Evolutionary conservation across 1,139 yeast genomes (phyloP).

Genomic region (Ashbya aceris): DNA sequence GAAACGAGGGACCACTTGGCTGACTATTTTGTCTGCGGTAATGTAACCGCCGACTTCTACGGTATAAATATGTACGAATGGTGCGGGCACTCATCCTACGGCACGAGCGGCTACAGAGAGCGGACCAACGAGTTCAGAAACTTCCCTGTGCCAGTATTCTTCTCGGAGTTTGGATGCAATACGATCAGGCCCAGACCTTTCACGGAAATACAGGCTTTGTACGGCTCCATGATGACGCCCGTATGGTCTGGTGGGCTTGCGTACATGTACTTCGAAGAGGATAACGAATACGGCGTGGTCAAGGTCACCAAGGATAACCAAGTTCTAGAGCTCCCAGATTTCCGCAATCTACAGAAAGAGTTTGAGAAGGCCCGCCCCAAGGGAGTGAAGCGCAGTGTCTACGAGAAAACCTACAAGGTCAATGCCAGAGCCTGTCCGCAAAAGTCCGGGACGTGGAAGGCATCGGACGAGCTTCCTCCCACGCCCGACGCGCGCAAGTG

Average conservation of each 20-base stretch:
- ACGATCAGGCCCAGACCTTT: conserved; percentile 46
- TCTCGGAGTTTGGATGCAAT: conserved; percentile 58
- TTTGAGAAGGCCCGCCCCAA: conserved; percentile 32
- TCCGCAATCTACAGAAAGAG: conserved; percentile 29
- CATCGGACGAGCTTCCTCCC: conserved; percentile 40
- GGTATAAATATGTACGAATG: conserved; percentile 59
- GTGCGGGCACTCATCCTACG: conserved; percentile 55
- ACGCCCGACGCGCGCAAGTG: conserved; percentile 49
- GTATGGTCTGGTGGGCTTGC: conserved; percentile 93
- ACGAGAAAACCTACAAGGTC: conserved; percentile 7
- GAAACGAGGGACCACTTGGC: conserved; percentile 40
- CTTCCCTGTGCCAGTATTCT: conserved; percentile 47
- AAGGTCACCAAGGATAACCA: conserved; percentile 41
- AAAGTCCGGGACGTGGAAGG: conserved; percentile 34
- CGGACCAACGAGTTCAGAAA: conserved; percentile 40
- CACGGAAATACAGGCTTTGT: conserved; percentile 59
- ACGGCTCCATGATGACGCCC: conserved; percentile 53
- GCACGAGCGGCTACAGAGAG: conserved; percentile 48
- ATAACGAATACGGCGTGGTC: conserved; percentile 73
- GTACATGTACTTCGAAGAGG: conserved; percentile 82
- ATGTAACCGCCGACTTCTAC: conserved; percentile 40
- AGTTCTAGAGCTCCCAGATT: conserved; percentile 39
- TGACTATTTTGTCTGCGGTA: conserved; percentile 42
- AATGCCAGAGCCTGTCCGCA: conserved; percentile 26
- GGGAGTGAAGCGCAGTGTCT: conserved; percentile 23